A percentile compares a stretch with the other conserved stretches of the same genome.
phyloP scores from a whole-genome alignment of 805 yeast species.

The Saccharomycopsis sp. region DNA sequence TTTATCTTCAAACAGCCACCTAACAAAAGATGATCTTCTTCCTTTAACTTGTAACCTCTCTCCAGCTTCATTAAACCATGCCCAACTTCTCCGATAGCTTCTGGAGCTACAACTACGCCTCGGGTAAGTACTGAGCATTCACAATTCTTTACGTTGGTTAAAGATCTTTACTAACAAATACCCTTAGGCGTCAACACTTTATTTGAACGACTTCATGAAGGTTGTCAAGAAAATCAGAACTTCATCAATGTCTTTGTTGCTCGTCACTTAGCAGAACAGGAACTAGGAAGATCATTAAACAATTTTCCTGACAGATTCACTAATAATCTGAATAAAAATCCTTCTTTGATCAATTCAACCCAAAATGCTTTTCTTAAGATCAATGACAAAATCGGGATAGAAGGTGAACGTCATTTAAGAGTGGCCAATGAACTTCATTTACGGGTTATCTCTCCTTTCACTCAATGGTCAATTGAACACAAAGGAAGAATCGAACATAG shows the following conservation, averaged over 20 bases:
- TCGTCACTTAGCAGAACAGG: constrained; percentile 62
- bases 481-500: constrained; percentile 53
- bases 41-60: too few relatives aligned
- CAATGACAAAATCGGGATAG: constrained; percentile 40
- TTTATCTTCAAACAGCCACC: too few relatives aligned
- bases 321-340: constrained; percentile 37
- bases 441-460: constrained; percentile 59
- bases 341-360: constrained; percentile 42
- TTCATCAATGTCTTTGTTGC: constrained; percentile 53
- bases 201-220: constrained; percentile 45
- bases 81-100: constrained; percentile 64
- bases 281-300: constrained; percentile 49
- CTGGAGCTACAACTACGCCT: constrained; percentile 60
- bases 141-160: neutral
- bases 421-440: constrained; percentile 52
- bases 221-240: constrained; percentile 49
- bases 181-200: constrained; percentile 35
- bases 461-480: constrained; percentile 68
- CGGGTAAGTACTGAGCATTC: constrained; percentile 27
- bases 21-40: too few relatives aligned
- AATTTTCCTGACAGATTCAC: constrained; percentile 29
- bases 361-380: constrained; percentile 53
- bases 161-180: neutral
- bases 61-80: constrained; percentile 25
- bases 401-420: constrained; percentile 48